phyloP scores from a whole-genome alignment of 2,329 filamentous ascomycete genomes.

The Aspergillus neoniger region DNA sequence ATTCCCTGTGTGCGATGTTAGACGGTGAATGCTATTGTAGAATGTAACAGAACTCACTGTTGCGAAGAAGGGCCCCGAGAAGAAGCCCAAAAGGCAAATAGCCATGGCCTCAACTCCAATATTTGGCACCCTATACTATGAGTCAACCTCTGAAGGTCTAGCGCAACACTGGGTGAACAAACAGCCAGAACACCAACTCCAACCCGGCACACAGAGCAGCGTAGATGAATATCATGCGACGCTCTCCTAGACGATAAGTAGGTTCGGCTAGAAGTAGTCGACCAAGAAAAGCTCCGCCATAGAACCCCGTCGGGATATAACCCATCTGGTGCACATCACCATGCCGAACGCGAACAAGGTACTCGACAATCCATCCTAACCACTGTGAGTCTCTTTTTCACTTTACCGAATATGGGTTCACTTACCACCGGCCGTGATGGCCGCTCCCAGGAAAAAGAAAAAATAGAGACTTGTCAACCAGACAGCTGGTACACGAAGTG shows the following conservation, averaged over 20 bases:
- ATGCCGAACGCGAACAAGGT: conserved; percentile 60
- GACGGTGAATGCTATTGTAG: neutral
- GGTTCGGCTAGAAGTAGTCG: conserved; percentile 61
- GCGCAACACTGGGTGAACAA: neutral
- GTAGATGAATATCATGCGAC: conserved; percentile 60
- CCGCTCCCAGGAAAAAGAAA: conserved; percentile 63
- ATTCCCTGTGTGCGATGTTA: conserved; percentile 36
- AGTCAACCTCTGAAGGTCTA: neutral
- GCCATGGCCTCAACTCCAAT: conserved; percentile 55
- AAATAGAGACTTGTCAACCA: conserved; percentile 65
- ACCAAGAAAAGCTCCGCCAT: conserved; percentile 60
- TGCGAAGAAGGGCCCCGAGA: conserved; percentile 61
- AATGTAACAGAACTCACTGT: conserved; percentile 42
- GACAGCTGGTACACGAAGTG: conserved; percentile 34
- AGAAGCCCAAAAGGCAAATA: conserved; percentile 59
- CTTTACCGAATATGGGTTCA: neutral
- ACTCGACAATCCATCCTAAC: conserved; percentile 65
- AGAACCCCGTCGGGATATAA: conserved; percentile 64
- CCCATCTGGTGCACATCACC: conserved; percentile 60
- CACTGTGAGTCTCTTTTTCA: neutral
- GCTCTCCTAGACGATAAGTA: conserved; percentile 60
- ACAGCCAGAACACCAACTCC: conserved; percentile 63
- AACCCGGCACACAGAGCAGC: conserved; percentile 54
- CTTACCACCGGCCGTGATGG: conserved; percentile 53
- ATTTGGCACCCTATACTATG: conserved; percentile 40